Conservation (phyloP, 305 asterid species). For the Fraxinus paxiana region DNA sequence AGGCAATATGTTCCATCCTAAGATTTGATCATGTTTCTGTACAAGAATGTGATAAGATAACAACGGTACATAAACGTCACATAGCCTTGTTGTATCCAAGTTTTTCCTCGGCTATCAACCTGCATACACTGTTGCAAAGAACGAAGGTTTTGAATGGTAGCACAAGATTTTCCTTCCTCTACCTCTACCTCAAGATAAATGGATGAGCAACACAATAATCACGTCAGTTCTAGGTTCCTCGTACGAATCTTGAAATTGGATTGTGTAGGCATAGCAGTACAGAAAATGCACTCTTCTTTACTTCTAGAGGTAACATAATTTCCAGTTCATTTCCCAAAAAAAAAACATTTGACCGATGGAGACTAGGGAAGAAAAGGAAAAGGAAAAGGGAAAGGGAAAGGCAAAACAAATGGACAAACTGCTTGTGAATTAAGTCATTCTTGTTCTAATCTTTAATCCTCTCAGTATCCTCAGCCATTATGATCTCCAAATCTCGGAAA, state of each 20-base stretch:
- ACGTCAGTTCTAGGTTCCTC: neutral
- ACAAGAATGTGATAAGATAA: neutral
- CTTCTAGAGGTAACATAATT: neutral
- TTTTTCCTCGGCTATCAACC: neutral
- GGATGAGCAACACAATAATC: neutral
- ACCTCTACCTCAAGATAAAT: neutral
- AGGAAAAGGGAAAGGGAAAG: neutral
- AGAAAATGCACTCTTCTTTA: neutral
- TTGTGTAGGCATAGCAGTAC: neutral
- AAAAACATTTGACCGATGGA: neutral
- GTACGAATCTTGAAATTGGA: neutral
- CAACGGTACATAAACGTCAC: neutral
- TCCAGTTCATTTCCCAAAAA: neutral
- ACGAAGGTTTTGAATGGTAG: neutral
- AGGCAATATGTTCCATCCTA: neutral
- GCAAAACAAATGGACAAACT: neutral
- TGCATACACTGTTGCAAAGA: neutral
- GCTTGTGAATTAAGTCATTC: neutral
- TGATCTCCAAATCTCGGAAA: conserved; percentile 80
- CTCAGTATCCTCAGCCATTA: conserved; percentile 77
- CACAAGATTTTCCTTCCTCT: neutral
- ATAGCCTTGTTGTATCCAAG: neutral
- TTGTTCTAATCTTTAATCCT: conserved; percentile 37
- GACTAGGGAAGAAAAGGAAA: too few species aligned
- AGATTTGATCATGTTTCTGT: neutral